These are phyloP conservation scores for Penstemon davidsonii DNA, from an alignment of 257 asterid species.

Conservation along the genomic window DNA sequence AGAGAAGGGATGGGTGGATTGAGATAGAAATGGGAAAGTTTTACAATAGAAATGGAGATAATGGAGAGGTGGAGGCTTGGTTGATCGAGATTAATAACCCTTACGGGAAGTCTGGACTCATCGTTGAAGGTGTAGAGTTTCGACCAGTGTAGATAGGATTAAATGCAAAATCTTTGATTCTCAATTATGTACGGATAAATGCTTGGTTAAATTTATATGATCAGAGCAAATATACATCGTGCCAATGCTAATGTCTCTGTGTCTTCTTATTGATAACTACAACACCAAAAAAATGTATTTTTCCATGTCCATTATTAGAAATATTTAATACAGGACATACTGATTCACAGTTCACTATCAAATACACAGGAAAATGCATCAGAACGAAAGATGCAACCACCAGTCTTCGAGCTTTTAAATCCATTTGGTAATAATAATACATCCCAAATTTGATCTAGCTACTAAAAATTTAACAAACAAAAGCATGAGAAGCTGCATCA, in stretches of 20 bases:
- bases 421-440: slow-evolving; percentile 17
- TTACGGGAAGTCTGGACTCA: slow-evolving; percentile 46
- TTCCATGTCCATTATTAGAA: slow-evolving; percentile 17
- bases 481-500: slow-evolving; percentile 27
- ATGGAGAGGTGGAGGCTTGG: slow-evolving; percentile 52
- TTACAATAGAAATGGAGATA: slow-evolving; percentile 30
- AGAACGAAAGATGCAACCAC: background rate
- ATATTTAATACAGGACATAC: slow-evolving; percentile 6
- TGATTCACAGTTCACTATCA: slow-evolving; percentile 6
- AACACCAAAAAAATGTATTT: background rate
- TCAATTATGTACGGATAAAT: no score
- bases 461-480: slow-evolving; percentile 26
- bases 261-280: slow-evolving; percentile 23
- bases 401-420: slow-evolving; percentile 26
- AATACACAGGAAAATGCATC: slow-evolving; percentile 26
- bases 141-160: slow-evolving; percentile 31
- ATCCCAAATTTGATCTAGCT: slow-evolving; percentile 30
- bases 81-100: slow-evolving; percentile 48
- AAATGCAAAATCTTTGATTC: slow-evolving; percentile 2
- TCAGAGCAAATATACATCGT: no score
- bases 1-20: slow-evolving; percentile 61
- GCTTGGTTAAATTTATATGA: no score
- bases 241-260: no score
- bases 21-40: slow-evolving; percentile 61
- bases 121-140: slow-evolving; percentile 67